Evolutionary conservation across 2,329 filamentous ascomycete genomes (phyloP).

Genomic region (Diaporthe citri): DNA sequence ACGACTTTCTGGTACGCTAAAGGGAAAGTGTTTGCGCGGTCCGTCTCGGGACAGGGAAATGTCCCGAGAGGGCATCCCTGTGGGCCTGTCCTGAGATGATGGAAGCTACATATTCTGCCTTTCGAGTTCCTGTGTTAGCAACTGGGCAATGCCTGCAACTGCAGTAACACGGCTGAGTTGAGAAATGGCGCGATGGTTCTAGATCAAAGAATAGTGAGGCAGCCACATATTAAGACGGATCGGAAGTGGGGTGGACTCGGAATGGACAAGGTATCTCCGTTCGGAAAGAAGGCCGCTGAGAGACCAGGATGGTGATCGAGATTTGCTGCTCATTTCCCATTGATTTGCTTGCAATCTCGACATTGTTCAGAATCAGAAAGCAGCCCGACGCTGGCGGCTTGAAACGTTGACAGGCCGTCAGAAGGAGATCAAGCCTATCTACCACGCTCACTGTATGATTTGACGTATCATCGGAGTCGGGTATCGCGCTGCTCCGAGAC

Average conservation of each 20-base stretch:
- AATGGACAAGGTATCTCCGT: background rate
- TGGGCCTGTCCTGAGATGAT: background rate
- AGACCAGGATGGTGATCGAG: background rate
- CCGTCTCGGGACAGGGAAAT: background rate
- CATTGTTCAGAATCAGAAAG: background rate
- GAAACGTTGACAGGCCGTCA: background rate
- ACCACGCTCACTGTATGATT: background rate
- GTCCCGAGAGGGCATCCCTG: background rate
- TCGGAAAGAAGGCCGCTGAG: constrained; percentile 2
- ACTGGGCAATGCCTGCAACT: background rate
- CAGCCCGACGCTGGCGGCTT: background rate
- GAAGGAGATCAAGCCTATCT: background rate
- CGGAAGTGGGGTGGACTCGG: background rate
- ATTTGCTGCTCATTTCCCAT: background rate
- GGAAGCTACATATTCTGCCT: background rate
- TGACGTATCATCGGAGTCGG: background rate
- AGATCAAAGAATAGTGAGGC: background rate
- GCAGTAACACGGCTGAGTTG: background rate
- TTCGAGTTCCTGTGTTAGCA: background rate
- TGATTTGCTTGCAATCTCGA: background rate
- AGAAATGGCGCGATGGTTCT: background rate
- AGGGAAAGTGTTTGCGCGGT: background rate
- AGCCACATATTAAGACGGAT: background rate
- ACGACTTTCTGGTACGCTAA: background rate
- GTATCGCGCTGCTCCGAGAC: background rate